Base-by-base conservation (phyloP, 2,329 filamentous ascomycete species). In the Exserohilum rostratum region DNA sequence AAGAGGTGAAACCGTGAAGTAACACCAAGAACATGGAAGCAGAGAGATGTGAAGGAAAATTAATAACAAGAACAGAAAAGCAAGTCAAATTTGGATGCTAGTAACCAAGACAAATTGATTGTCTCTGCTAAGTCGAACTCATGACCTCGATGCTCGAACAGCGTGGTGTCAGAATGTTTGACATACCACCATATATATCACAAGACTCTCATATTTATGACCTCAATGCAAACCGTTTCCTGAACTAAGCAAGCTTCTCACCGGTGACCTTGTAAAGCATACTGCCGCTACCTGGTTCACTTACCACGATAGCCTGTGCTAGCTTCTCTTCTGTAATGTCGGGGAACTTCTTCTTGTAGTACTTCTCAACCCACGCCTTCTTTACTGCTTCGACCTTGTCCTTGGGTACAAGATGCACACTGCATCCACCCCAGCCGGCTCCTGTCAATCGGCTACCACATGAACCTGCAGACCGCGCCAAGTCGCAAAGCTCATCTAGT, bases 401-500 rank as follows among this genome's bases (percentile, higher is more conserved):
- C 53, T 87, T 90, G 0, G 93, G 90, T 47, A 98, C 89, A 53
- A 99, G 83, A 78, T 99, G 95, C 53, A 99, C 93, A 57, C 87
- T 95, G 78, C 95, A 98, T 2, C 95, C 95, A 58, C 95, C 95
- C 95, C 95, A 99, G 3, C 95, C 95, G 0, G 95, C 95, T 34
- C 95, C 95, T 0, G 93, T 98, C 65, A 97, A 78, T 22, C 93
- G 82, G 65, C 90, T 92, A 25, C 93, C 95, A 72, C 91, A 92
- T 15, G 90, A 86, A 2, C 95, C 95, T 0, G 90, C 90, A 13
- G 80, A 82, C 25, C 87, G 83, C 0, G 93, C 93, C 62, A 98
- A 88, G 34, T 82, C 75, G 75, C 93, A 98, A 33, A 99, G 84
- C 58, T 90, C 83, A 73, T 99, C 93, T n/a, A 98, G 85, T 76